Conservation (phyloP, 176 grass and related monocot species). For the Bromus sterilis region DNA sequence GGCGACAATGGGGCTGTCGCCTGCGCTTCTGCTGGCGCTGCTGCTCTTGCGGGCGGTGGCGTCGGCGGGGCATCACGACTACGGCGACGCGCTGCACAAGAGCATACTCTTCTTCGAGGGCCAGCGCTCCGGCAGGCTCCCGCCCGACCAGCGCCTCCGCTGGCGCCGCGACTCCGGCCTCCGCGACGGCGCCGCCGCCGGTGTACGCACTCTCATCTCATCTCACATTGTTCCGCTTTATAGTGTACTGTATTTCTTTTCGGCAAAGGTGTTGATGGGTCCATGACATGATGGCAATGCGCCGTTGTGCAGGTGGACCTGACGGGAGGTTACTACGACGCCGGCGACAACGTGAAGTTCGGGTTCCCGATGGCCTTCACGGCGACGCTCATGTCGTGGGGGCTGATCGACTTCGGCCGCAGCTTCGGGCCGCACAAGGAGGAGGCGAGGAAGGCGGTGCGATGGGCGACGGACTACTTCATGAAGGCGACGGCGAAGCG, state of each 20-base stretch:
- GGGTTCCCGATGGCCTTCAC: conserved; percentile 99
- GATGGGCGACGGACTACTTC: conserved; percentile 87
- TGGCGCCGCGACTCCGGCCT: conserved; percentile 79
- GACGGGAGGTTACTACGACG: conserved; percentile 90
- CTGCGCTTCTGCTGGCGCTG: neutral
- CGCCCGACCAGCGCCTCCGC: conserved; percentile 50
- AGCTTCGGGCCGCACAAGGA: conserved; percentile 52
- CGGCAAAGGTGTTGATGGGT: neutral
- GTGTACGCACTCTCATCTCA: conserved; percentile 20
- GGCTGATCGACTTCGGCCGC: conserved; percentile 83
- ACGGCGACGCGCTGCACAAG: conserved; percentile 77
- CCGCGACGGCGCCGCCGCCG: conserved; percentile 56
- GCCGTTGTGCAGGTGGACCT: conserved; percentile 50
- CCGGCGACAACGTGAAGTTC: conserved; percentile 97
- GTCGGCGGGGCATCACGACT: conserved; percentile 58
- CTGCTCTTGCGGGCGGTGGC: conserved; percentile 16
- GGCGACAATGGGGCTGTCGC: neutral
- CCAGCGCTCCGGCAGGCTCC: conserved; percentile 66
- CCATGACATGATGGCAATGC: neutral
- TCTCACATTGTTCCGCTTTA: neutral
- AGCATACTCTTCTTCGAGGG: conserved; percentile 88
- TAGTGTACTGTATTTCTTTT: neutral
- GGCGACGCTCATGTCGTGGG: conserved; percentile 85
- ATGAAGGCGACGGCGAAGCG: conserved; percentile 57
- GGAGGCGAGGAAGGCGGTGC: conserved; percentile 54